These are phyloP conservation scores for Huntiella savannae DNA, from an alignment of 2,329 filamentous ascomycete species.

Conservation along the genomic window DNA sequence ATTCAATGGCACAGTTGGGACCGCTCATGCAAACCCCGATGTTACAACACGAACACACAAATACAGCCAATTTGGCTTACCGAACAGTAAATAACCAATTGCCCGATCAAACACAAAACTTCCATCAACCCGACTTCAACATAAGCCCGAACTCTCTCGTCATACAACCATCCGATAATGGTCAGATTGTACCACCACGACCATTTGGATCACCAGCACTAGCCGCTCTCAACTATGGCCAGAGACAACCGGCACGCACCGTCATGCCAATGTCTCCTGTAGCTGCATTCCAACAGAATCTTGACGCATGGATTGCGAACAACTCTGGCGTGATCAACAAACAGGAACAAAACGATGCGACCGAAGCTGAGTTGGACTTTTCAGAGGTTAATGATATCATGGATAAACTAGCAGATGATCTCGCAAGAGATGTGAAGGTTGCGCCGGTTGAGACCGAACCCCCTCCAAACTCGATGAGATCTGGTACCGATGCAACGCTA, in stretches of 20 bases:
- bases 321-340: conserved; percentile 14
- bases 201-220: conserved; percentile 5
- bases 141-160: neutral
- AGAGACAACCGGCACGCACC: conserved; percentile 12
- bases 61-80: no score
- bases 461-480: conserved; percentile 5
- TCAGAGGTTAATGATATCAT: conserved; percentile 24
- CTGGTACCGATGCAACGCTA: conserved; percentile 8
- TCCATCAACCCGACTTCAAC: neutral
- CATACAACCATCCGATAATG: neutral
- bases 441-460: neutral
- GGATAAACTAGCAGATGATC: conserved; percentile 24
- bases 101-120: neutral
- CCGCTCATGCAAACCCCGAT: no score
- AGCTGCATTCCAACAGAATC: conserved; percentile 23
- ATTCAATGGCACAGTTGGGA: no score
- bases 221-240: conserved; percentile 7
- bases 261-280: conserved; percentile 11
- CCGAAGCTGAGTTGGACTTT: conserved; percentile 15
- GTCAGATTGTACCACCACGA: neutral
- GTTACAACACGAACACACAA: no score
- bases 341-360: neutral
- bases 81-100: no score
- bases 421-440: conserved; percentile 14
- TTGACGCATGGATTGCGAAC: conserved; percentile 23